Evolutionary conservation across 2,329 filamentous ascomycete genomes (phyloP), one percentile per base, ranked within the genome.

Genomic region (Colletotrichum coccodes): DNA sequence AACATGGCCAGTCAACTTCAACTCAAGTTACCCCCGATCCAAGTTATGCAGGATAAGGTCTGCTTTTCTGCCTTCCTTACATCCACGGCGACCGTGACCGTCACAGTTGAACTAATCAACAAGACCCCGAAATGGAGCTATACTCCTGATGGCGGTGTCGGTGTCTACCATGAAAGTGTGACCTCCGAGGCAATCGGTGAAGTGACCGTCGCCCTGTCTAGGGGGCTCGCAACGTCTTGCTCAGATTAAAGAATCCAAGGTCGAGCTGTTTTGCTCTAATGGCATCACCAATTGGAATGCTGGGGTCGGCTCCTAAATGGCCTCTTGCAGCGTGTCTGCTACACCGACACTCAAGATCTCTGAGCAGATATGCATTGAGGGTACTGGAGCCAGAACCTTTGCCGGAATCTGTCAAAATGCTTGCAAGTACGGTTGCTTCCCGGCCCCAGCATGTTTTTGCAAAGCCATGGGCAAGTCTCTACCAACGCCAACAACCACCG

Each of bases 361-460:
- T 3, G 18, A 60, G 1, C 56, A 73, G 36, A 71, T 70, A 30
- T 77, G 75, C 32, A 57, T 71, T 5, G 71, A 72, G 26, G 77
- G 76, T 14, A 73, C 71, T 9, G 49, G 44, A 1, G 9, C 26
- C 1, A 21, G 14, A 3, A 26, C 80, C 63, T 79, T 78, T 32
- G 36, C 58, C 1, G 79, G 77, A 1, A 76, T 82, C 3, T 82
- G 80, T 64, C 56, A 73, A 44, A 81, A 78, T 40, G 57, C 72
- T 21, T 78, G 76, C 59, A 38, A 36, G 8, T 78, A 73, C 42
- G 74, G 73, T 23, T 78, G 77, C 65, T 79, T 76, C 36, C 76
- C 76, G 2, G 7, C 11, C 16, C 26, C 50, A 2, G 44, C 54
- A 1, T 65, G 62, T 6, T 70, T 83, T 6, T 60, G 47, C 46